phyloP scores from a whole-genome alignment of 2,329 filamentous ascomycete genomes.

The Plectosphaerella cucumerina region DNA sequence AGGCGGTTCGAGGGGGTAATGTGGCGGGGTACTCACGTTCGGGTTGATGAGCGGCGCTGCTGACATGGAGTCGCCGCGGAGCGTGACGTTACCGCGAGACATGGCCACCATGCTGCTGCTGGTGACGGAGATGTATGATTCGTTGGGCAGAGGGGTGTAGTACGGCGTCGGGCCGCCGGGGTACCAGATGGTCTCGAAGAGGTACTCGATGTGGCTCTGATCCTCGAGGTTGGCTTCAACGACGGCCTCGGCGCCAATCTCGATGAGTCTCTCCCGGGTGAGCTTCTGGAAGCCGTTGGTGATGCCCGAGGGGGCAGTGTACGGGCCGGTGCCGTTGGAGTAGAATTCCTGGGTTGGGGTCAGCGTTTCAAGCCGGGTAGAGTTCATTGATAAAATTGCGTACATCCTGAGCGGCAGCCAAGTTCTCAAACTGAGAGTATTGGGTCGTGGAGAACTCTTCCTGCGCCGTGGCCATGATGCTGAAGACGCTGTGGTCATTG shows the following conservation, averaged over 20 bases:
- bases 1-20: background rate
- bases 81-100: constrained; percentile 16
- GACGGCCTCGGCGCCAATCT: constrained; percentile 16
- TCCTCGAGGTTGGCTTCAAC: constrained; percentile 14
- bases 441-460: constrained; percentile 18
- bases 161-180: constrained; percentile 20
- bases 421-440: constrained; percentile 7
- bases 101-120: constrained; percentile 18
- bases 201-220: constrained; percentile 21
- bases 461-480: constrained; percentile 19
- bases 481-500: constrained; percentile 22
- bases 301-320: constrained; percentile 18
- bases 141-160: constrained; percentile 17
- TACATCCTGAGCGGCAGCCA: constrained; percentile 14
- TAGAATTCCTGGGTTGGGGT: constrained; percentile 13
- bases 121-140: constrained; percentile 20
- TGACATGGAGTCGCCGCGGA: constrained; percentile 15
- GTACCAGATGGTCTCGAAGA: constrained; percentile 21
- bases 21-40: constrained; percentile 11
- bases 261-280: constrained; percentile 11
- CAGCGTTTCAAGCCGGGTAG: background rate
- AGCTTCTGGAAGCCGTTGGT: constrained; percentile 19
- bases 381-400: background rate
- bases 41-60: constrained; percentile 17
- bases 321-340: constrained; percentile 14